Base-by-base conservation (phyloP, 805 yeast genomes). In the Cyberlindnera maritima region DNA sequence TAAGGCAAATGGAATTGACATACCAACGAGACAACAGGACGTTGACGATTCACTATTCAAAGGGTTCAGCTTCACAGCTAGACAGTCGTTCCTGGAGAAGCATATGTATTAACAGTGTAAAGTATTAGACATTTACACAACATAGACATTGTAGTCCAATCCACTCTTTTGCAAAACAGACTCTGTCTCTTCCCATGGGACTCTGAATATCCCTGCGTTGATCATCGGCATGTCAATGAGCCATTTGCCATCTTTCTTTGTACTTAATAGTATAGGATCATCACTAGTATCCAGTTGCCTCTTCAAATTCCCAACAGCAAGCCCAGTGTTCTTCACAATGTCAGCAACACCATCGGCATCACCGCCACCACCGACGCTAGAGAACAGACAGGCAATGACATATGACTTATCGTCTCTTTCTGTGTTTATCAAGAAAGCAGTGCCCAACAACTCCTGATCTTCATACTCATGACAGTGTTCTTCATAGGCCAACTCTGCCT, bases 111-210 rank as follows among this genome's bases (percentile, higher is more conserved):
- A 21, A n/a, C 3, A 21, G n/a, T n/a, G n/a, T n/a, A 19, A 34
- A 15, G 6, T 15, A 32, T 10, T 31, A 7, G 34, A 14, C 12
- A 15, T 9, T 52, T 37, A 54, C 11, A 77, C 44, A n/a, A 68
- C 75, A 55, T 74, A 81, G 11, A 83, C 85, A 29, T 66, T 68
- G 45, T 73, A 71, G 5, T 64, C 53, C 23, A 73, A 48, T 9
- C 56, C 62, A 4, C 62, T 48, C 19, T 67, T 57, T 15, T 64
- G 47, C 47, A 88, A 58, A 0, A 76, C 76, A 14, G 49, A 56
- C 59, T 81, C 92, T 0, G 96, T 87, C 11, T 72, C 53, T 13
- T 70, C 74, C 96, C 96, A 88, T 0, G 95, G 94, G 8, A 86
- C 90, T 1, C 75, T 75, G 62, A 88, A 88, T 2, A 88, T 77